Evolutionary conservation across 2,329 filamentous ascomycete genomes (phyloP).

Genomic region (Colletotrichum tabaci): DNA sequence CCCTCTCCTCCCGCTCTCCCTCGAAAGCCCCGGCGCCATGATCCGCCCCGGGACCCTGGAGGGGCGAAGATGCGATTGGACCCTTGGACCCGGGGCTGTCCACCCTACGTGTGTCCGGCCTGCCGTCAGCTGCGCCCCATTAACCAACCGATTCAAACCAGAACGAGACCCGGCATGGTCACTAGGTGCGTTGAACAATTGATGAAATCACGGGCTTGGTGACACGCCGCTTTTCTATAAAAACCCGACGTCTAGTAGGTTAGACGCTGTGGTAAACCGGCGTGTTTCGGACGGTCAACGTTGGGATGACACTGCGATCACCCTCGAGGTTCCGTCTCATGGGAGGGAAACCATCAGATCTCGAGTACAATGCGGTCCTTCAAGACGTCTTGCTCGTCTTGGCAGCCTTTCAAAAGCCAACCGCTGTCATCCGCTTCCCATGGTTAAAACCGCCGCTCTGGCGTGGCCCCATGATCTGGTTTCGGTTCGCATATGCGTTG

Average conservation of each 20-base stretch:
- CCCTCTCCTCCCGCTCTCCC: neutral
- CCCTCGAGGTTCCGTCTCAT: neutral
- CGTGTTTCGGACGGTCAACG: constrained; percentile 20
- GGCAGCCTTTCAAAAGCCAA: constrained; percentile 1
- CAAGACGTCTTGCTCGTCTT: neutral
- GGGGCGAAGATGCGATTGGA: constrained; percentile 33
- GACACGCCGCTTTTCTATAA: constrained; percentile 13
- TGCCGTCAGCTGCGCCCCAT: constrained; percentile 30
- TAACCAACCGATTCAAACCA: neutral
- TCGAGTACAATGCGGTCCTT: constrained; percentile 9
- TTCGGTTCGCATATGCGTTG: neutral
- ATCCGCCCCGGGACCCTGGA: neutral
- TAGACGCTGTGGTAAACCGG: neutral
- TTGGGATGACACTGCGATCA: neutral
- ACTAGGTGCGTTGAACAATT: neutral
- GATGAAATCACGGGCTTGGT: neutral
- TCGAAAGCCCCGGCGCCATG: constrained; percentile 20
- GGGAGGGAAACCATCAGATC: neutral
- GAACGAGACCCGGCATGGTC: constrained; percentile 17
- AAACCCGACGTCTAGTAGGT: neutral
- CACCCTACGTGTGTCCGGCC: constrained; percentile 19
- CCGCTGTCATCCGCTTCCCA: constrained; percentile 4
- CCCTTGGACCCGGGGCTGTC: constrained; percentile 23
- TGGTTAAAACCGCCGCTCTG: constrained; percentile 8
- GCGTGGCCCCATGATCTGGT: neutral